Percentiles rank a stretch among this genome's conserved stretches.
These are phyloP conservation scores for Pterulicium gracile DNA, from an alignment of 1,284 basidiomycete species.

Conservation along the genomic window DNA sequence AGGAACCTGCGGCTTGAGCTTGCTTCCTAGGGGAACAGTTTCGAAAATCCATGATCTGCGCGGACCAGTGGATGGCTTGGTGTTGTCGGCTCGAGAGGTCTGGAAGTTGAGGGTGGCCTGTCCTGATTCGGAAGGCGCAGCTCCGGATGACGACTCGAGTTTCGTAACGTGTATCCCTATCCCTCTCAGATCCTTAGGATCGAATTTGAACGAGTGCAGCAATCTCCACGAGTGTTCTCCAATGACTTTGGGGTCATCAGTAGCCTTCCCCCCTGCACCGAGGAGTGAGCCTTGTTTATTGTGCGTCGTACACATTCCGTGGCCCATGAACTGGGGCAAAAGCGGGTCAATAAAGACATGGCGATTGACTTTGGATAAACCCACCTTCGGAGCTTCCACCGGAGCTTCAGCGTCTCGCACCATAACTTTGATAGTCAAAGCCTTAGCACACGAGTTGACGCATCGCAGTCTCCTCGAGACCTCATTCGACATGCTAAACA, in stretches of 20 bases:
- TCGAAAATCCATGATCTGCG: constrained; percentile 8
- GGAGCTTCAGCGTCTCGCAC: constrained; percentile 80
- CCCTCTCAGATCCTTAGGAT: constrained; percentile 84
- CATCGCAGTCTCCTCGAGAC: constrained; percentile 62
- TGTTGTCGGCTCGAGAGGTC: constrained; percentile 10
- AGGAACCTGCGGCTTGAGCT: too few species aligned
- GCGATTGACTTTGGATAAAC: constrained; percentile 6
- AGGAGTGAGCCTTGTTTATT: constrained; percentile 62
- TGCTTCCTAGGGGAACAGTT: constrained; percentile 3
- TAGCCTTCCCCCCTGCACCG: constrained; percentile 52
- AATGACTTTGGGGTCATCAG: constrained; percentile 63
- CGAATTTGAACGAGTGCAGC: constrained; percentile 63
- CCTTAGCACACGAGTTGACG: constrained; percentile 58
- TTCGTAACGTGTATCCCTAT: constrained; percentile 92
- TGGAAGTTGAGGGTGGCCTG: not conserved
- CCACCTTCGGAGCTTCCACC: constrained; percentile 84
- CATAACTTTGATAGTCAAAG: constrained; percentile 83
- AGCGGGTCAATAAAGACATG: constrained; percentile 5
- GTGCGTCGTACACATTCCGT: constrained; percentile 80
- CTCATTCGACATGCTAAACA: constrained; percentile 67
- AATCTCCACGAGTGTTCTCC: constrained; percentile 74
- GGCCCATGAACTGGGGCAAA: constrained; percentile 72
- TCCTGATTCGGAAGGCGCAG: not conserved
- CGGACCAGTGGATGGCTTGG: not conserved
- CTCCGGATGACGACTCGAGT: constrained; percentile 41